A percentile compares a stretch with the other conserved stretches of the same genome.
These are phyloP conservation scores for Thymus quinquecostatus DNA, from an alignment of 257 asterid genomes.

Conservation along the genomic window DNA sequence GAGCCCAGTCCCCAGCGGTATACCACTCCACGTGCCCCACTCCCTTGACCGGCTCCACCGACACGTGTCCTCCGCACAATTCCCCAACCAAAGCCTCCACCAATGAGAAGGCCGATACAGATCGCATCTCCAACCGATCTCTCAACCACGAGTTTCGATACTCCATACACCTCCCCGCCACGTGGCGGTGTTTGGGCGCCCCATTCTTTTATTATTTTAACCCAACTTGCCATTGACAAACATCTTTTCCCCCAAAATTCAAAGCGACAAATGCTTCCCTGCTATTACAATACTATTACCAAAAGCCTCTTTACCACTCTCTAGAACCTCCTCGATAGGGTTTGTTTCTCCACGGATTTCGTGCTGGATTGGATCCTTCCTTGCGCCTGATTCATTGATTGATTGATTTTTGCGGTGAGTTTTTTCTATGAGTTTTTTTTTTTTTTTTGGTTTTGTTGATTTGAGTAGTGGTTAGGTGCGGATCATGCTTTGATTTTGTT, in stretches of 20 bases:
- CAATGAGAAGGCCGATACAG: slow-evolving; percentile 58
- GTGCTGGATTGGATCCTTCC: no score
- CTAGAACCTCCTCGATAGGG: slow-evolving; percentile 56
- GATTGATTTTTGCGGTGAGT: slow-evolving; percentile 24
- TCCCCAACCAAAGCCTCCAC: slow-evolving; percentile 37
- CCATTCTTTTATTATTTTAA: slow-evolving; percentile 27
- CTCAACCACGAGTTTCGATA: slow-evolving; percentile 86
- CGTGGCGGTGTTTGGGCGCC: slow-evolving; percentile 50
- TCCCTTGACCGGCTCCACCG: slow-evolving; percentile 8
- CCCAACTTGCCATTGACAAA: slow-evolving; percentile 24
- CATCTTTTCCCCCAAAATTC: slow-evolving; percentile 5
- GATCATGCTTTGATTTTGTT: background rate
- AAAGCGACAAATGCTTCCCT: background rate
- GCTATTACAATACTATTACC: background rate
- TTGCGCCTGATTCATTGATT: no score
- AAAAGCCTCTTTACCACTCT: slow-evolving; percentile 25
- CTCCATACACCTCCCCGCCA: slow-evolving; percentile 55
- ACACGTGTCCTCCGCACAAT: slow-evolving; percentile 47
- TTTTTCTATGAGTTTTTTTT: slow-evolving; percentile 43
- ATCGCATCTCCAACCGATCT: slow-evolving; percentile 60
- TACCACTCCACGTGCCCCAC: slow-evolving; percentile 5
- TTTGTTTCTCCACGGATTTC: background rate
- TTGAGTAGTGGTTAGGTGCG: slow-evolving; percentile 23
- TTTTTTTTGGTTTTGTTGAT: slow-evolving; percentile 14
- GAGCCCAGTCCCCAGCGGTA: slow-evolving; percentile 17